Conservation (phyloP, 2,329 filamentous ascomycete species). For the Rhinocladiella similis region DNA sequence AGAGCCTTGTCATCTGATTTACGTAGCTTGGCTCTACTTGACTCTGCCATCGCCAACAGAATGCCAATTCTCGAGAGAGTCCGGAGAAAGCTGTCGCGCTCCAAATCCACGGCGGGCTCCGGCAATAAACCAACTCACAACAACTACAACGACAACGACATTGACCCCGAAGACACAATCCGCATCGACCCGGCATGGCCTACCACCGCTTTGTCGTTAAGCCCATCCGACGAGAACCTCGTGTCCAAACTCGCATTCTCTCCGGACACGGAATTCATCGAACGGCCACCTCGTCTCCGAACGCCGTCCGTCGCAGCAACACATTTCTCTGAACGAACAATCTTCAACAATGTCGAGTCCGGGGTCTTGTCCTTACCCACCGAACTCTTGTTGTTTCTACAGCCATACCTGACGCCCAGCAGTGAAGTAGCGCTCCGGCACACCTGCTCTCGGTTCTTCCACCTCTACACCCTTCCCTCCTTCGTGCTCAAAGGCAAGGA, state of each 20-base stretch:
- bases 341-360: constrained; percentile 29
- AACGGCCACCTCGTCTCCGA: constrained; percentile 21
- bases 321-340: constrained; percentile 24
- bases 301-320: constrained; percentile 23
- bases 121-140: not conserved
- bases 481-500: constrained; percentile 27
- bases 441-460: constrained; percentile 28
- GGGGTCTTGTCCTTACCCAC: constrained; percentile 29
- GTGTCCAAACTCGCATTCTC: constrained; percentile 26
- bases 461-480: constrained; percentile 26
- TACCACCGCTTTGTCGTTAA: constrained; percentile 21
- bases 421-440: constrained; percentile 29
- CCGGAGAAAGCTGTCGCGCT: constrained; percentile 25
- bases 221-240: constrained; percentile 29
- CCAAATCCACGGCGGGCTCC: constrained; percentile 18
- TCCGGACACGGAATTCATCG: constrained; percentile 25
- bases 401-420: constrained; percentile 23
- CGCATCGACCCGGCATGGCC: constrained; percentile 11
- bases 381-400: constrained; percentile 26
- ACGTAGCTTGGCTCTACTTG: not conserved
- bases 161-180: constrained; percentile 5
- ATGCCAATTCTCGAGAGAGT: constrained; percentile 20
- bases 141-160: not conserved
- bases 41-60: not conserved
- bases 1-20: too few relatives aligned